Percentiles rank a stretch among this genome's conserved stretches.
phyloP scores from a whole-genome alignment of 257 asterid genomes.

The Capsicum rhomboideum region DNA sequence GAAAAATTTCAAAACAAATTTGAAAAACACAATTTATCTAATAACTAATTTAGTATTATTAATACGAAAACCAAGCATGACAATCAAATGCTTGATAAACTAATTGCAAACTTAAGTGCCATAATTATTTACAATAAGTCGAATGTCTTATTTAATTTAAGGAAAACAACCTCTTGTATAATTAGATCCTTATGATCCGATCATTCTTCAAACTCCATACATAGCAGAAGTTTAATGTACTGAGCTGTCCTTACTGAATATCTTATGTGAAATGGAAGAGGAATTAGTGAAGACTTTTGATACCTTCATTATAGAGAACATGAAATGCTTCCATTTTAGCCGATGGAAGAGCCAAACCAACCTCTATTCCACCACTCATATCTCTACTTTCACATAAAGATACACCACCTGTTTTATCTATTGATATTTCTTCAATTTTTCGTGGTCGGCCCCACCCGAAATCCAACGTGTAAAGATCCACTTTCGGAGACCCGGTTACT shows the following conservation, averaged over 20 bases:
- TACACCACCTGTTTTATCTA: slow-evolving; percentile 22
- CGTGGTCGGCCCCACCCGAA: slow-evolving; percentile 46
- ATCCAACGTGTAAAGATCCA: slow-evolving; percentile 25
- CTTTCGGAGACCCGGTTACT: slow-evolving; percentile 44
- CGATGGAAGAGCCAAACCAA: slow-evolving; percentile 33
- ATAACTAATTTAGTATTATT: neutral
- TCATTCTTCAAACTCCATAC: too few relatives aligned
- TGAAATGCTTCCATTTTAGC: slow-evolving; percentile 34
- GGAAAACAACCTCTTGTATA: too few relatives aligned
- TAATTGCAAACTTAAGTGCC: neutral
- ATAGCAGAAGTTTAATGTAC: too few relatives aligned
- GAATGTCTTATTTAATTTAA: too few relatives aligned
- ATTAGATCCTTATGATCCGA: too few relatives aligned
- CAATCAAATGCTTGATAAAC: neutral
- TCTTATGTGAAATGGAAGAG: neutral
- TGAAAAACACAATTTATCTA: neutral
- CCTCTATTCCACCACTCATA: slow-evolving; percentile 35
- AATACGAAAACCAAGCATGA: neutral
- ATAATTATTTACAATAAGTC: neutral
- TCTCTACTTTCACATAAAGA: slow-evolving; percentile 29
- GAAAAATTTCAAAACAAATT: too few relatives aligned
- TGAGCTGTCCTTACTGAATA: too few relatives aligned
- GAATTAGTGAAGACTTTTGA: neutral
- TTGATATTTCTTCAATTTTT: slow-evolving; percentile 31
- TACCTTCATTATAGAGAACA: slow-evolving; percentile 7